A percentile compares a stretch with the other conserved stretches of the same genome.
Evolutionary conservation across 257 asterid genomes (phyloP).

Genomic region (Cynanchum wilfordii): DNA sequence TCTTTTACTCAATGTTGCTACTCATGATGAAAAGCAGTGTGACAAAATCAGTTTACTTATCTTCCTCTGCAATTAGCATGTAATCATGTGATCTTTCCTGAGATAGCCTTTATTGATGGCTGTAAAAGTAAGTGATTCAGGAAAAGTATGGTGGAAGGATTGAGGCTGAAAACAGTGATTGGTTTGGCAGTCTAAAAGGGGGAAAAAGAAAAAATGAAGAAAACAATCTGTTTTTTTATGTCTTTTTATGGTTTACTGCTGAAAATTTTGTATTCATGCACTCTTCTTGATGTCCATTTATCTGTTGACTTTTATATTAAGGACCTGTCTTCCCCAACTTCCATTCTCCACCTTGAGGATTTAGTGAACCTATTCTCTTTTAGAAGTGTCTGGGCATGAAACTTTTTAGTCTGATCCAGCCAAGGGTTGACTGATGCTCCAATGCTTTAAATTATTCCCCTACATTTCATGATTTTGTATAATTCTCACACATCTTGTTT

Average conservation of each 20-base stretch:
- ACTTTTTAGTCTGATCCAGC: neutral
- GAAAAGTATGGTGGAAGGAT: neutral
- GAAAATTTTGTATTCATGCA: neutral
- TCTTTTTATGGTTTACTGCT: too few relatives aligned
- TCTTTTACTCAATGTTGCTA: neutral
- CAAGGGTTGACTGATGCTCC: neutral
- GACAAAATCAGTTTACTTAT: neutral
- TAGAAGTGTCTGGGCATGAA: neutral
- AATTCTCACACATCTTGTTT: slow-evolving; percentile 10
- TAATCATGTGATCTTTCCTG: neutral
- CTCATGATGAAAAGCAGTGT: neutral
- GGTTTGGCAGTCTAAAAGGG: neutral
- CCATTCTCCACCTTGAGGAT: neutral
- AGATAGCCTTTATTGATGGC: neutral
- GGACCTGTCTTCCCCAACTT: neutral
- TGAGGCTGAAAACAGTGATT: slow-evolving; percentile 2
- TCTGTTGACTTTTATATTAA: neutral
- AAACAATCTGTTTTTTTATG: neutral
- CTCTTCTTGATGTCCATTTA: neutral
- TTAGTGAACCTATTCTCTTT: neutral
- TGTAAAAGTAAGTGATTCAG: neutral
- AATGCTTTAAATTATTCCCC: neutral
- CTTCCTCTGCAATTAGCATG: neutral
- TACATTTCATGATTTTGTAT: neutral
- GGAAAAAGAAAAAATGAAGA: too few relatives aligned